Conservation (phyloP, 2,329 filamentous ascomycete species). For the Colletotrichum graminicola region DNA sequence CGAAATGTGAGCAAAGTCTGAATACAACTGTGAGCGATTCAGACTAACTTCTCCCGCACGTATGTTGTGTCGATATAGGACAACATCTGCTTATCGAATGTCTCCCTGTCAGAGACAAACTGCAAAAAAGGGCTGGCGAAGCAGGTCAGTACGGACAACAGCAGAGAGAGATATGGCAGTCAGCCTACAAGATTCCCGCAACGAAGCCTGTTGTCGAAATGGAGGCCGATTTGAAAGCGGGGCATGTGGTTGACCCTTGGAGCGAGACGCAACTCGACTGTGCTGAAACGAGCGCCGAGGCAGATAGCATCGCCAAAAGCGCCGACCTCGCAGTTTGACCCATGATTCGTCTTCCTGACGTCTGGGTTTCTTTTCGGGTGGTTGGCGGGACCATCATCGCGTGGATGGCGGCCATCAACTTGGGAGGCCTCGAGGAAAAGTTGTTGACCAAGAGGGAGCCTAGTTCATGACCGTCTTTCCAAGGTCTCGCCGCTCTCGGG, state of each 20-base stretch:
- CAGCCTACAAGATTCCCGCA: conserved; percentile 73
- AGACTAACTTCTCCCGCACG: conserved; percentile 79
- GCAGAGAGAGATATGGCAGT: background rate
- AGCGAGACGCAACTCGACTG: conserved; percentile 72
- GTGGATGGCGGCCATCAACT: conserved; percentile 5
- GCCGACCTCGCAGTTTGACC: conserved; percentile 22
- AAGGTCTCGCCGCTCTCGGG: conserved; percentile 8
- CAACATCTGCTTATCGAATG: conserved; percentile 82
- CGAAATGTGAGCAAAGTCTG: background rate
- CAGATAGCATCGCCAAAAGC: conserved; percentile 49
- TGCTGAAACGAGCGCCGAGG: conserved; percentile 52
- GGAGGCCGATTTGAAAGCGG: conserved; percentile 79
- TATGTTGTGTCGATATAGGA: conserved; percentile 82
- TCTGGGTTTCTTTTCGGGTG: background rate
- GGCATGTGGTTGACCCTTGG: conserved; percentile 75
- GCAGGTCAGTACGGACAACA: conserved; percentile 41
- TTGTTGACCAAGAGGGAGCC: conserved; percentile 17
- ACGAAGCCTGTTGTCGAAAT: conserved; percentile 73
- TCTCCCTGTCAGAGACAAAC: conserved; percentile 79
- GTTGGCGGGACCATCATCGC: background rate
- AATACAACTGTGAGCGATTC: background rate
- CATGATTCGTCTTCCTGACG: conserved; percentile 17
- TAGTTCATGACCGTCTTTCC: conserved; percentile 36
- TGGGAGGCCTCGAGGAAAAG: conserved; percentile 8
- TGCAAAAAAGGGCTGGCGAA: conserved; percentile 81